Percentiles rank a stretch among this genome's conserved stretches.
Conservation (phyloP, 257 asterid genomes). For the Gynochthodes officinalis region DNA sequence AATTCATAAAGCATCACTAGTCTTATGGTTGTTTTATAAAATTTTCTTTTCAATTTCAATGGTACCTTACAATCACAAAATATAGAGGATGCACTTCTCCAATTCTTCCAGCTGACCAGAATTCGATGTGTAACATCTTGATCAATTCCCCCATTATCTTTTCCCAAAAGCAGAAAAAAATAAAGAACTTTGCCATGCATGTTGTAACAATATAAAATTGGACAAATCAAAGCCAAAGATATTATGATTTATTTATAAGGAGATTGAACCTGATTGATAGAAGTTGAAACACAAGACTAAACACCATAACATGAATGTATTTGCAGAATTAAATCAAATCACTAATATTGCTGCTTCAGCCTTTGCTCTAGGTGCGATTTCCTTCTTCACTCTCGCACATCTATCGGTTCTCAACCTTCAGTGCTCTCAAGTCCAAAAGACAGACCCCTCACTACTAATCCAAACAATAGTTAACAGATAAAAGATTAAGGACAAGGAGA, state of each 20-base stretch:
- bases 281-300: neutral
- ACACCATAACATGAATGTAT: neutral
- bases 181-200: neutral
- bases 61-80: too few species aligned
- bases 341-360: neutral
- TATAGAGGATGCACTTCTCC: too few species aligned
- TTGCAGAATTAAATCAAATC: neutral
- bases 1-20: too few species aligned
- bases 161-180: neutral
- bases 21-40: too few species aligned
- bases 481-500: too few species aligned
- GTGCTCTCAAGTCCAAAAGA: neutral
- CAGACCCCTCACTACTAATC: neutral
- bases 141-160: neutral
- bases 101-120: too few species aligned
- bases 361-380: neutral
- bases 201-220: neutral
- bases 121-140: too few species aligned
- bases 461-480: neutral
- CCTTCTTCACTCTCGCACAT: neutral
- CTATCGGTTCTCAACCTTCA: neutral
- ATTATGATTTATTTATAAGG: neutral
- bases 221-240: neutral
- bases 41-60: too few species aligned
- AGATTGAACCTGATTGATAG: neutral